Base-by-base conservation (phyloP, 176 grass and related monocot species). In the Oryza longistaminata region DNA sequence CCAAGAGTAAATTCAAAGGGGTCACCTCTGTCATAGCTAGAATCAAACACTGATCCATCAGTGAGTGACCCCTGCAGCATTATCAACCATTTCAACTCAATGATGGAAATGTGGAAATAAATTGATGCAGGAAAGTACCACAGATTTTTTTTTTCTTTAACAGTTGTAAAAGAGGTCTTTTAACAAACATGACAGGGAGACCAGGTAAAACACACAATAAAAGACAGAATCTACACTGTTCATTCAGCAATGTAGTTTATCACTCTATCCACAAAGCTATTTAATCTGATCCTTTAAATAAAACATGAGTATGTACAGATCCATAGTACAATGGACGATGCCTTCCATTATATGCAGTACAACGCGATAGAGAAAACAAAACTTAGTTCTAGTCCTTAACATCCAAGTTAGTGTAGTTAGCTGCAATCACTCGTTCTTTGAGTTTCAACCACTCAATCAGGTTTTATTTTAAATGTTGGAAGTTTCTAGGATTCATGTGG, bases 1-100 rank as follows among this genome's bases (percentile, higher is more conserved):
- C 93, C 96, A 86, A 98, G 93, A 61, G 89, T 92, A 86, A 98
- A 98, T 84, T 96, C 96, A 76, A 98, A 93, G 2, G 96, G 96
- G 67, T 92, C 86, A 48, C 96, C 93, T 91, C 93, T 90, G 83
- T 98, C 96, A 60, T 87, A 98, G 77, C 93, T 96, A 78, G 93
- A 92, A 84, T 98, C 96, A 79, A 98, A 98, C 61, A 98, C 84
- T 29, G 89, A 80, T 74, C 96, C 93, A 86, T 98, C 93, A 77
- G 93, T 96, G 61, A 98, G 89, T 79, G 91, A 76, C 6, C 96
- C 96, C 96, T 98, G 81, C 71, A 89, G 15, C 46, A 89, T 64
- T 39, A 84, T 55, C 12, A 83, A 86, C 26, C 67, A 11, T 79
- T 78, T 81, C 35, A 88, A 24, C 55, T 46, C 2, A 89, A 87